Conservation (phyloP, 1,284 basidiomycete species). For the Heterobasidion parviporum region DNA sequence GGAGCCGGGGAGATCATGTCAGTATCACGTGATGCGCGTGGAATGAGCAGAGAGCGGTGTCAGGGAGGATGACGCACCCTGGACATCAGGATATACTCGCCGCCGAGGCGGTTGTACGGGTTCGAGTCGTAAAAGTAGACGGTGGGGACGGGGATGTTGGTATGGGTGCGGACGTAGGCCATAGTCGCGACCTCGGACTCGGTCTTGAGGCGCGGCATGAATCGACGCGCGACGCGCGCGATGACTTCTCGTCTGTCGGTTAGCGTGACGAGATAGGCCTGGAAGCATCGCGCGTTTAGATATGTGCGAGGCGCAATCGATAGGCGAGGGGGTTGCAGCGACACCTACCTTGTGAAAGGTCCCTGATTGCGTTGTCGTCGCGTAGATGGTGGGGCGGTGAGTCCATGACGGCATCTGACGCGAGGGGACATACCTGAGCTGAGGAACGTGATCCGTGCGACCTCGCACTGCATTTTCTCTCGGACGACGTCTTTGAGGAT, state of each 20-base stretch:
- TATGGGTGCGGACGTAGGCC: constrained; percentile 60
- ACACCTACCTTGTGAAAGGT: constrained; percentile 65
- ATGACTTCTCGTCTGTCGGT: constrained; percentile 52
- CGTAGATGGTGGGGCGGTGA: neutral
- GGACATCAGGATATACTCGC: constrained; percentile 78
- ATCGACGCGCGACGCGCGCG: constrained; percentile 69
- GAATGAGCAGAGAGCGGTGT: neutral
- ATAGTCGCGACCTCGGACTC: constrained; percentile 79
- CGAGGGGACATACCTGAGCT: constrained; percentile 50
- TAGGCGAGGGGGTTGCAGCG: neutral
- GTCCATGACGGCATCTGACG: constrained; percentile 28
- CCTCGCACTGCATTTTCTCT: constrained; percentile 56
- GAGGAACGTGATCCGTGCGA: constrained; percentile 62
- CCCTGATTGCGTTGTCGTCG: neutral
- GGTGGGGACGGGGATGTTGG: constrained; percentile 60
- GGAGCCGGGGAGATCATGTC: neutral
- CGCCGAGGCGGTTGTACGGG: constrained; percentile 73
- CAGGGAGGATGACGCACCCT: constrained; percentile 39
- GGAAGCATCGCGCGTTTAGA: constrained; percentile 1
- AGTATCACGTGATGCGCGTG: constrained; percentile 15
- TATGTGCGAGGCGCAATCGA: neutral
- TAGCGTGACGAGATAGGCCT: constrained; percentile 74
- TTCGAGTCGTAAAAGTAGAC: constrained; percentile 73
- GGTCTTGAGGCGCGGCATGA: constrained; percentile 76
- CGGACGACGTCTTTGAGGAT: constrained; percentile 67